Base-by-base conservation (phyloP, 2,329 filamentous ascomycete species). In the Alternaria incomplexa region DNA sequence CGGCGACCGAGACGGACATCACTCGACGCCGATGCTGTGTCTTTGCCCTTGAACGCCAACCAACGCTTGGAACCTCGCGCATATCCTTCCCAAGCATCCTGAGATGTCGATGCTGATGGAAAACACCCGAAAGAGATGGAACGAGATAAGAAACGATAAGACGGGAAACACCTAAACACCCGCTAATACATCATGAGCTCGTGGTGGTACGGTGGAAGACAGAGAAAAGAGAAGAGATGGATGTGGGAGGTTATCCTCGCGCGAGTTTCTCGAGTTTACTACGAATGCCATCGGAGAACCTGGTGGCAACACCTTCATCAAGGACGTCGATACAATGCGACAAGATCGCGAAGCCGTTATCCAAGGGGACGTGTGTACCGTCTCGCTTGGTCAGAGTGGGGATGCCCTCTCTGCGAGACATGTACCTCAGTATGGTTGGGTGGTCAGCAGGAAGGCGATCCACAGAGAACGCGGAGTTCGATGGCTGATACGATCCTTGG, bases 231-330 rank as follows among this genome's bases (percentile, higher is more conserved):
- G 40, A 66, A 62, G 43, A 51, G 53, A 25, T 40, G 48, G 25
- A 52, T n/a, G 62, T 54, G 69, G 26, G 43, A 28, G 32, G 46
- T 61, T 47, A 65, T 45, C 75, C 74, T 44, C 77, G 69, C 28
- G 82, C 77, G 46, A 85, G 71, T 63, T 81, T 81, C 61, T 85
- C 83, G 23, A 88, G 78, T 75, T 88, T 88, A 58, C 81, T 81
- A 44, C 83, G 81, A 62, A 87, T 85, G 9, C 86, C 86, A 66
- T 87, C 85, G 7, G 84, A 83, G 67, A 88, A 84, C 22, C 85
- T 81, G 48, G 83, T 84, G 32, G 84, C 79, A 13, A 83, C 77
- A 30, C 85, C 86, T 63, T 85, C 84, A 50, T 86, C 84, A 56
- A 88, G 80, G 47, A 87, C 76, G 47, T 85, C 83, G 63, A 86